Evolutionary conservation across 2,329 filamentous ascomycete species (phyloP), one percentile per base, ranked within the genome.

Genomic region (Arachnomyces sp.): DNA sequence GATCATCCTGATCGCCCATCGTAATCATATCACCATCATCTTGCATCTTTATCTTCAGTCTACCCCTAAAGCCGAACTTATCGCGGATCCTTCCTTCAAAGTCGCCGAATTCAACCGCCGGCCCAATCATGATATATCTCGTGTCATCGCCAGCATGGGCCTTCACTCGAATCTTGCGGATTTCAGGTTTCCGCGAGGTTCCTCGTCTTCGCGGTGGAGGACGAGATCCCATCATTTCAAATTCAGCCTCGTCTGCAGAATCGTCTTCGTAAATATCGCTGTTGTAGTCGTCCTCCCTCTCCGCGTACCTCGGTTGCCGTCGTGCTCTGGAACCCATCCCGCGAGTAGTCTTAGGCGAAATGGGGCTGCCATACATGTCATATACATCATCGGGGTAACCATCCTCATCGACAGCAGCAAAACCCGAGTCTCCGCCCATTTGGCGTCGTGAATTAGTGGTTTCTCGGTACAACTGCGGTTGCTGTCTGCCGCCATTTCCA

Each of bases 11-110:
- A 61, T 98, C 92, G 21, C 84, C 88, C 78, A 98, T 83, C 25
- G 90, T 95, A 56, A 98, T 93, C 84, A 95, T 90, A 56, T 96
- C 90, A 3, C 84, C 84, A 40, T 82, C 73, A 52, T 96, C 92
- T 71, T 92, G 92, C 64, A 95, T 82, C 73, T 89, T 93, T 69
- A 95, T 90, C 42, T 78, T 78, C 46, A 82, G 69, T 40, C 76
- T 71, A 41, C 55, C 52, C 28, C 53, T 56, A 47, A 95, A 72
- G 11, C 77, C 81, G 56, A 96, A 95, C 66, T 98, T 98, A 47
- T 88, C 83, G 34, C 83, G 77, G 44, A 98, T 84, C 44, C 81
- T 80, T 46, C 82, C 80, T 31, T 83, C 80, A 33, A 98, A 79
- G 44, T 90, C 85, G 4, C 74, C 69, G 60, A 88, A 95, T 44